Evolutionary conservation across 805 yeast species (phyloP).

Genomic region (Ogataea zsoltii): DNA sequence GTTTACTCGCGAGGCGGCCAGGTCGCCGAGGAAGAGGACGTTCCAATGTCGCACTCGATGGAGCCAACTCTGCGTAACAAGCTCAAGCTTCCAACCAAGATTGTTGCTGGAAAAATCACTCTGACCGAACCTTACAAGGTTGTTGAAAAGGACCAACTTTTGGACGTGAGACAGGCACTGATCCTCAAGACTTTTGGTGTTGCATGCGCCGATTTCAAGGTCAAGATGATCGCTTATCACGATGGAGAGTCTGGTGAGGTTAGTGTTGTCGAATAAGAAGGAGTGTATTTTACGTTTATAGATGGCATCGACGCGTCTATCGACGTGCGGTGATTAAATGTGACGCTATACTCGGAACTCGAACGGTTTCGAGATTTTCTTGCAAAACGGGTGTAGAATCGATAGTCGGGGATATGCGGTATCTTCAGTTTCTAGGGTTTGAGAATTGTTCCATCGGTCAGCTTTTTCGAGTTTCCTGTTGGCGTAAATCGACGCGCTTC

Average conservation of each 20-base stretch:
- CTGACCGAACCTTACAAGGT: conserved; percentile 77
- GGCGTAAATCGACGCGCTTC: no score
- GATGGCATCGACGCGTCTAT: conserved; percentile 9
- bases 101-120: conserved; percentile 83
- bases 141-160: conserved; percentile 72
- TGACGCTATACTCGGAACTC: no score
- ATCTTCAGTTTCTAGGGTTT: no score
- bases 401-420: no score
- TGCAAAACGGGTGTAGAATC: no score
- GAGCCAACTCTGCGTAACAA: conserved; percentile 90
- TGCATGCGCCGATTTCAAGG: conserved; percentile 89
- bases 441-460: no score
- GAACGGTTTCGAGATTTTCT: no score
- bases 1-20: conserved; percentile 96
- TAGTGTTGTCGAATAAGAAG: conserved; percentile 3
- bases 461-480: no score
- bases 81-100: conserved; percentile 87
- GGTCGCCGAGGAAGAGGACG: conserved; percentile 85
- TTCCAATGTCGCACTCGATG: conserved; percentile 94
- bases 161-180: conserved; percentile 89
- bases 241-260: conserved; percentile 53
- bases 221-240: conserved; percentile 74
- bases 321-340: neutral
- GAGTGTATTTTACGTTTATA: conserved; percentile 4
- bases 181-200: conserved; percentile 93